Evolutionary conservation across 805 yeast species (phyloP), one percentile per base, ranked within the genome.

Genomic region (Pichia phayaonensis): DNA sequence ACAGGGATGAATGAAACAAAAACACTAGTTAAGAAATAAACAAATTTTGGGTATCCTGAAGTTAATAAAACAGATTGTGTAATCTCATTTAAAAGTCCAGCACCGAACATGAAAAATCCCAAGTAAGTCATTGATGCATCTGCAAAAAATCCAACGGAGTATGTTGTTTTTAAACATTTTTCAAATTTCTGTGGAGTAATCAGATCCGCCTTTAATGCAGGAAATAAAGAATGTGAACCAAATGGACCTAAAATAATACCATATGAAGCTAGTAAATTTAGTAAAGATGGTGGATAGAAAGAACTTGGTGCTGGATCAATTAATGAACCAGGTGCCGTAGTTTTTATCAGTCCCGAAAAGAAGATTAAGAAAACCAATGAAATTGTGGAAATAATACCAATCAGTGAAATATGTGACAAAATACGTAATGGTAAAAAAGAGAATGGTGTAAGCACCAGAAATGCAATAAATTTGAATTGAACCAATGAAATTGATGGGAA

Each of bases 211-310:
- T 80, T 82, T 48, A 86, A 71, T 56, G 86, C 86, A 2, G 94
- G 94, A 60, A 86, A 86, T 24, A 86, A 78, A 6, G 94, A 88
- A 66, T 86, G 94, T 0, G 94, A 92, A 7, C 94, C 90, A 72
- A 86, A 86, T 1, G 92, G 90, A 4, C 90, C 84, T 74, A 83
- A 74, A 53, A 81, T 74, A 47, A 83, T 81, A 13, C 87, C 87
- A 45, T 81, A 69, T 1, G 84, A 75, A 36, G 80, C 65, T 11
- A 78, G 60, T 11, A 81, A 56, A 46, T 71, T 69, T 7, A 65
- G 58, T 26, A 62, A 43, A 12, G 72, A 55, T 18, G 56, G 60
- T 31, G 71, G 84, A 66, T 63, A 77, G 23, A 68, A 64, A 61
- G 59, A 72, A 29, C 70, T 71, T 44, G 64, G 64, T 48, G 80